A percentile compares a stretch with the other conserved stretches of the same genome.
These are phyloP conservation scores for Passiflora organensis DNA, from an alignment of 345 rosid genomes.

Conservation along the genomic window DNA sequence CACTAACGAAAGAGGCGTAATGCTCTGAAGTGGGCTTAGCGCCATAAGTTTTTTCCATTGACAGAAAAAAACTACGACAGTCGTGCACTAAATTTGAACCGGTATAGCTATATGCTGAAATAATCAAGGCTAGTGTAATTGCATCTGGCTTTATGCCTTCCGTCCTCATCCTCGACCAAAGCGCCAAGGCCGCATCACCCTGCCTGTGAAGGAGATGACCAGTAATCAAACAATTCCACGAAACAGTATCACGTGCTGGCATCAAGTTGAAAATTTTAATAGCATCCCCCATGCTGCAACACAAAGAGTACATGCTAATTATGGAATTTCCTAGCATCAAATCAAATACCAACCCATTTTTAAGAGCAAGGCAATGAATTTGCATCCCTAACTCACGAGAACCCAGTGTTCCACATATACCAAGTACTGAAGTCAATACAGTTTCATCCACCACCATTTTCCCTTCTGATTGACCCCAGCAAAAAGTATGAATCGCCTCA, in stretches of 20 bases:
- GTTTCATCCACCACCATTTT: slow-evolving; percentile 51
- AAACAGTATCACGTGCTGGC: slow-evolving; percentile 47
- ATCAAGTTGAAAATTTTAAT: slow-evolving; percentile 43
- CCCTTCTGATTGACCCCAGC: slow-evolving; percentile 34
- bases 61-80: slow-evolving; percentile 49
- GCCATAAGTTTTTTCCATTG: slow-evolving; percentile 42
- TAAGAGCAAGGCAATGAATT: slow-evolving; percentile 56
- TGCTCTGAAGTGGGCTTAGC: slow-evolving; percentile 65
- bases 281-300: slow-evolving; percentile 42
- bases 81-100: slow-evolving; percentile 41
- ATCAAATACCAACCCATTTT: slow-evolving; percentile 46
- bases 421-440: slow-evolving; percentile 45
- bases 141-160: slow-evolving; percentile 44
- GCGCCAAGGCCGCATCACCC: slow-evolving; percentile 54
- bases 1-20: slow-evolving; percentile 53
- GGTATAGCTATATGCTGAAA: slow-evolving; percentile 54
- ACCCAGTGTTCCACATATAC: slow-evolving; percentile 73
- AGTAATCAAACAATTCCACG: slow-evolving; percentile 75
- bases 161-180: slow-evolving; percentile 52
- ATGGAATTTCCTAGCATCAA: slow-evolving; percentile 58
- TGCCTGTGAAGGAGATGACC: slow-evolving; percentile 62
- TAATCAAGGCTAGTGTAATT: slow-evolving; percentile 44
- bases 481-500: slow-evolving; percentile 53
- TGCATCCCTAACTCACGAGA: slow-evolving; percentile 62
- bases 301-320: slow-evolving; percentile 72